Conservation (phyloP, 2,329 filamentous ascomycete genomes). For the Phoma sp. region DNA sequence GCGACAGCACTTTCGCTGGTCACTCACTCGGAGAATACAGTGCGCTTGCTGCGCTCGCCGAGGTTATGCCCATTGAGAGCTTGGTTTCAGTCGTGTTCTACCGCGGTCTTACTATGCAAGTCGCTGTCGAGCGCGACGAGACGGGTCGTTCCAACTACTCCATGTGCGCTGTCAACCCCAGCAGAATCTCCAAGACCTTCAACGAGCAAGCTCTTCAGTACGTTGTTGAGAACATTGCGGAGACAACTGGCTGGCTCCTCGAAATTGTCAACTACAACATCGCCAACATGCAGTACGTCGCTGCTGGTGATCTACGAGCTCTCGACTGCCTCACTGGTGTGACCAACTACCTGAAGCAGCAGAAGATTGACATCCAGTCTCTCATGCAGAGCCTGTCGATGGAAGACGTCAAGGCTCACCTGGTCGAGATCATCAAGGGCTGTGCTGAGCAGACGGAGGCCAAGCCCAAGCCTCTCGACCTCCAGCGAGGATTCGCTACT, state of each 20-base stretch:
- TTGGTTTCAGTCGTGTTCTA: conserved; percentile 99
- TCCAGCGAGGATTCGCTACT: conserved; percentile 94
- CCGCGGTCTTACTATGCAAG: conserved; percentile 98
- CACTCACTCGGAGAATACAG: conserved; percentile 99
- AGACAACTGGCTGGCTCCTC: conserved; percentile 91
- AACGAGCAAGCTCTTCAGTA: conserved; percentile 97
- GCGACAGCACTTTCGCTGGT: conserved; percentile 96
- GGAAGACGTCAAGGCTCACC: conserved; percentile 88
- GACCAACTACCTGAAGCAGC: conserved; percentile 92
- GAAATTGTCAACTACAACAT: conserved; percentile 98
- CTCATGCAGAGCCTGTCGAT: conserved; percentile 85
- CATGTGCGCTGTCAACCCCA: conserved; percentile 99
- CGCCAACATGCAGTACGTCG: conserved; percentile 73
- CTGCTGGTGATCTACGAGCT: conserved; percentile 70
- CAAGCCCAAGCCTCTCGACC: conserved; percentile 86
- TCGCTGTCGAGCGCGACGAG: conserved; percentile 95
- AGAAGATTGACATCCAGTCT: conserved; percentile 96
- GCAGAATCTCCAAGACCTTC: conserved; percentile 97
- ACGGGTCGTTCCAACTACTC: conserved; percentile 95
- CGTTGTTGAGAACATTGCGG: conserved; percentile 92
- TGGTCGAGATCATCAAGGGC: conserved; percentile 88
- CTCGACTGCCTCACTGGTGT: conserved; percentile 75
- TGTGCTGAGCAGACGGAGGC: conserved; percentile 85
- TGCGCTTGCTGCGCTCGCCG: conserved; percentile 90
- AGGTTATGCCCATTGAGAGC: conserved; percentile 99